Evolutionary conservation across 441 rosid species (phyloP), one percentile per base, ranked within the genome.

Genomic region (Adansonia gregorii): DNA sequence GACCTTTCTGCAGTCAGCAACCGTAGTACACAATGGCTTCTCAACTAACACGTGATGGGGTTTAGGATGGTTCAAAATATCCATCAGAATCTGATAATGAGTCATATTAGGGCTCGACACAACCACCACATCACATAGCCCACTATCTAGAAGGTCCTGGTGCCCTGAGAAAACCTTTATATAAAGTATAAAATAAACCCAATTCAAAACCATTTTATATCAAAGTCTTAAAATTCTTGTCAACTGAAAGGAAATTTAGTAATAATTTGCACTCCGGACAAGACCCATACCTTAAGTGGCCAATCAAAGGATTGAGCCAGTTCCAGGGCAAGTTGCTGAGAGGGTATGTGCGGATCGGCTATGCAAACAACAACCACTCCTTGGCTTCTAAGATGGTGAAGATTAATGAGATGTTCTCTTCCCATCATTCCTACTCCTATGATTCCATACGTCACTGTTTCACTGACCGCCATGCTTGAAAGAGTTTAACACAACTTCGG

Each of bases 391-490:
- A 95, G 97, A 84, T 95, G 97, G 85, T 91, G 86, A 51, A 95
- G 90, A 83, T 95, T 95, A 72, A 91, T 86, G 78, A 95, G 90
- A 80, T 95, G 98, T 73, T 95, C 99, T 83, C 99, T 91, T 67
- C 99, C 99, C 99, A 95, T 93, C 97, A 95, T 92, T 66, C 99
- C 99, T 43, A 91, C 88, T 43, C 99, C 99, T 39, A 95, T 82
- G 83, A 93, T 90, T 61, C 97, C 98, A 70, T 95, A 95, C 81
- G 80, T 93, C 48, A 86, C 85, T 0, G 75, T 76, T 41, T 72
- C 65, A 70, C 39, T 74, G 4, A 73, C 65, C 52, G 80, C 85
- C 85, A 86, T 90, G 76, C 58, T 4, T 9, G 72, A 19, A 58
- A 43, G 65, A 41, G 20, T 10, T 55, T 19, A 56, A 17, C 63